Conservation (phyloP, 2,329 filamentous ascomycete species). For the Colletotrichum higginsianum region DNA sequence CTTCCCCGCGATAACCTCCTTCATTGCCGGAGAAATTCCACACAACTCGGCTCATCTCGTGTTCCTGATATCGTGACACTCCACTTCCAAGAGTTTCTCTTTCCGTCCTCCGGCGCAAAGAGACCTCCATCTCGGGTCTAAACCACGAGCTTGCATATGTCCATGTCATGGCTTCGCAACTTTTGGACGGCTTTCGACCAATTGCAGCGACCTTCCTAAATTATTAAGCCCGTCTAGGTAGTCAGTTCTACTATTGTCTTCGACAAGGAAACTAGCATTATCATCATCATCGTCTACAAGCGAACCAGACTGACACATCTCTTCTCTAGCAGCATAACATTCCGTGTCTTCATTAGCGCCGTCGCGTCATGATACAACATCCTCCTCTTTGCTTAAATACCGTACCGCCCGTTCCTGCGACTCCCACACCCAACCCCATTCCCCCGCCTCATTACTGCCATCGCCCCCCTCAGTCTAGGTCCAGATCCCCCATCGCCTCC, state of each 20-base stretch:
- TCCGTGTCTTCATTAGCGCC: constrained; percentile 29
- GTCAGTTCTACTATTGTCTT: constrained; percentile 4
- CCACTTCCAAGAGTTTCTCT: constrained; percentile 21
- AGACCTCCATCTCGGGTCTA: constrained; percentile 22
- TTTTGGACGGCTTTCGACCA: not conserved
- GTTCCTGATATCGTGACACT: constrained; percentile 28
- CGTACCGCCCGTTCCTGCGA: not conserved
- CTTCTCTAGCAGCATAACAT: not conserved
- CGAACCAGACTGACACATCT: constrained; percentile 8
- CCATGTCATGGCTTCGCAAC: constrained; percentile 15
- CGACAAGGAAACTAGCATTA: constrained; percentile 7
- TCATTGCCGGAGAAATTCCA: constrained; percentile 29
- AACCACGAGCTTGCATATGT: constrained; percentile 39
- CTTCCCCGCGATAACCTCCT: constrained; percentile 7
- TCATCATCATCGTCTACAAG: constrained; percentile 2
- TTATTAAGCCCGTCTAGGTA: constrained; percentile 5
- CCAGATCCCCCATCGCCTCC: constrained; percentile 44
- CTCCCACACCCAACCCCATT: not conserved
- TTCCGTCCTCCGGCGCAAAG: constrained; percentile 16
- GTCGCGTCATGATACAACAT: constrained; percentile 17
- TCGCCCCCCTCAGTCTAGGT: constrained; percentile 43
- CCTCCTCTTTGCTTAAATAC: constrained; percentile 6
- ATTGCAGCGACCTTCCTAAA: not conserved
- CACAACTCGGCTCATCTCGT: constrained; percentile 36
- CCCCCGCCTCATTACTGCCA: not conserved